phyloP scores from a whole-genome alignment of 768 basidiomycete genomes.

The Termitomyces heimii region DNA sequence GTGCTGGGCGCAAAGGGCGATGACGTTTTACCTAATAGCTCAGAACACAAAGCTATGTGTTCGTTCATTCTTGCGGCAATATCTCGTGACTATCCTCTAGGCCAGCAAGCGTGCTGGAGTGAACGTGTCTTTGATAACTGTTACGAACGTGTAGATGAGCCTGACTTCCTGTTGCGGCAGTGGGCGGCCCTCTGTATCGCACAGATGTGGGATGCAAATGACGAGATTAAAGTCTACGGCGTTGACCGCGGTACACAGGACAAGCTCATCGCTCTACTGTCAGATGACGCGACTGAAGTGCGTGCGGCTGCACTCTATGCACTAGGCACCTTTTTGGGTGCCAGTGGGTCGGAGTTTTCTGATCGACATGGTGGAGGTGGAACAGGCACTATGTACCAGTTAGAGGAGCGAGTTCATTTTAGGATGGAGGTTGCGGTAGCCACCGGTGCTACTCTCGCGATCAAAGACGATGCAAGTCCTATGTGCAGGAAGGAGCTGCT shows the following conservation, averaged over 20 bases:
- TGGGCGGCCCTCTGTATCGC: constrained; percentile 94
- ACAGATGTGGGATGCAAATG: constrained; percentile 91
- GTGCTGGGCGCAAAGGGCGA: constrained; percentile 70
- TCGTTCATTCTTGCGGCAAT: constrained; percentile 91
- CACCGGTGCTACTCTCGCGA: constrained; percentile 81
- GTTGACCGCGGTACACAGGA: constrained; percentile 79
- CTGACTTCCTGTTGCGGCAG: constrained; percentile 89
- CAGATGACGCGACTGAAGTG: constrained; percentile 90
- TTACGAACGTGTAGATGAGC: constrained; percentile 77
- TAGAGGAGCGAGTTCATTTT: constrained; percentile 76
- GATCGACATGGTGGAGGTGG: constrained; percentile 76
- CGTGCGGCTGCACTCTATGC: constrained; percentile 88
- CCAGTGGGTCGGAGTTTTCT: constrained; percentile 68
- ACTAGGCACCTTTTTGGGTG: constrained; percentile 89
- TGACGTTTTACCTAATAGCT: constrained; percentile 78
- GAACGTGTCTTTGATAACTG: constrained; percentile 85
- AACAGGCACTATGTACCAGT: constrained; percentile 71
- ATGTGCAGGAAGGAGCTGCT: constrained; percentile 95
- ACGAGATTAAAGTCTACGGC: constrained; percentile 83
- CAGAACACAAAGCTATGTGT: constrained; percentile 98
- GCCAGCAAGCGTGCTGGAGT: constrained; percentile 80
- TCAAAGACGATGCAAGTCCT: constrained; percentile 92
- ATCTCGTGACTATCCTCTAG: constrained; percentile 81
- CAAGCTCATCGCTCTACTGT: constrained; percentile 68
- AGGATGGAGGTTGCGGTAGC: constrained; percentile 90